These are phyloP conservation scores for Madurella mycetomatis DNA, from an alignment of 2,329 filamentous ascomycete genomes.

Conservation along the genomic window DNA sequence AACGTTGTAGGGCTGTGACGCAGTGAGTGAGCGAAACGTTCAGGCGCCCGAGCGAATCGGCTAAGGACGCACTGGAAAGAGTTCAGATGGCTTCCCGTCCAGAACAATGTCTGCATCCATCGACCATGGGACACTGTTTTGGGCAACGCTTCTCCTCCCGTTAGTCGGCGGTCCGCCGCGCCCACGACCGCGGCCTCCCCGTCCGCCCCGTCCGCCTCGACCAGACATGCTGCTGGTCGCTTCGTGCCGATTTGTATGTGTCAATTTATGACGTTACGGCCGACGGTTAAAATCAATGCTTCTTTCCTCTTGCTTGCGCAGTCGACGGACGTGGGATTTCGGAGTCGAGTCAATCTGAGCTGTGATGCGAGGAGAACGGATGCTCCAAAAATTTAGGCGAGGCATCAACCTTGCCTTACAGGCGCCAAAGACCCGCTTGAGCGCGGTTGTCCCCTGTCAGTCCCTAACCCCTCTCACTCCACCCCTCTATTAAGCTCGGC, in stretches of 20 bases:
- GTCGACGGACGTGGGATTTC: too few species aligned
- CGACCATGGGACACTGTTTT: constrained; percentile 47
- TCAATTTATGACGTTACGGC: too few species aligned
- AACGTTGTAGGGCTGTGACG: constrained; percentile 45
- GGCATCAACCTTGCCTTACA: constrained; percentile 6
- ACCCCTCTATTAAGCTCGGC: neutral
- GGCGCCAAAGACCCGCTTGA: too few species aligned
- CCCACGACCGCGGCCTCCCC: constrained; percentile 34
- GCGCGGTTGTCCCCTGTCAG: neutral
- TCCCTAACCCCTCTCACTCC: neutral
- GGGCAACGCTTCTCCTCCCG: constrained; percentile 42
- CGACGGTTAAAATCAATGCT: too few species aligned
- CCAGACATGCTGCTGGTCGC: constrained; percentile 43
- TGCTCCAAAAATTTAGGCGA: constrained; percentile 13
- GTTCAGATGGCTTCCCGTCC: constrained; percentile 54
- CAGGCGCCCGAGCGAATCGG: neutral
- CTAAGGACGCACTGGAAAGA: constrained; percentile 47
- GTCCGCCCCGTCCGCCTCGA: constrained; percentile 47
- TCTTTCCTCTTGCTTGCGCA: too few species aligned
- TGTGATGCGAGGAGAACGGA: neutral
- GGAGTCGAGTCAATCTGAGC: neutral
- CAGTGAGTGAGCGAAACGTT: neutral
- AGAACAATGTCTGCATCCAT: constrained; percentile 47
- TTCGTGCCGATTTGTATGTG: neutral
- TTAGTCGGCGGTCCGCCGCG: constrained; percentile 36